These are phyloP conservation scores for Candida oleophila DNA, from an alignment of 805 yeast species.

Conservation along the genomic window DNA sequence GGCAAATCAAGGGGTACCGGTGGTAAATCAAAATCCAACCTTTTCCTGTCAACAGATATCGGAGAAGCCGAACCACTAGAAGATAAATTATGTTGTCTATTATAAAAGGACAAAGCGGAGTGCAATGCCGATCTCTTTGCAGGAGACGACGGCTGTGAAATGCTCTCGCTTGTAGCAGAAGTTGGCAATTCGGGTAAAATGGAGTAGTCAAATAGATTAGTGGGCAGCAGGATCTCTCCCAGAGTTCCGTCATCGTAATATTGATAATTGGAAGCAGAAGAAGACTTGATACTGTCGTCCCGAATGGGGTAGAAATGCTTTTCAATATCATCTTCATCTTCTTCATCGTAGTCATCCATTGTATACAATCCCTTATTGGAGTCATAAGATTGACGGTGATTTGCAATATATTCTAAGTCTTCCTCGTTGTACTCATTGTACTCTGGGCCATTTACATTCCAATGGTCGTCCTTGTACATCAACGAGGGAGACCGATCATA, in stretches of 20 bases:
- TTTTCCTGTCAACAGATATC: slow-evolving; percentile 8
- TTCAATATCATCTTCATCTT: too few species aligned
- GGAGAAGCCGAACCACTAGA: slow-evolving; percentile 14
- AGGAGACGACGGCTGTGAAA: slow-evolving; percentile 12
- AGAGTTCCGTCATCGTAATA: slow-evolving; percentile 6
- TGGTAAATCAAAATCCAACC: slow-evolving; percentile 33
- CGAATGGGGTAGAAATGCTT: neutral
- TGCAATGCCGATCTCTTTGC: slow-evolving; percentile 17
- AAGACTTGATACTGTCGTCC: neutral
- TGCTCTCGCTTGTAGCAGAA: slow-evolving; percentile 3
- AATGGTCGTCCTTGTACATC: slow-evolving; percentile 3
- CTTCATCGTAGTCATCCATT: slow-evolving; percentile 1
- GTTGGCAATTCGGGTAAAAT: slow-evolving; percentile 33
- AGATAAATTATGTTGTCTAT: slow-evolving; percentile 17
- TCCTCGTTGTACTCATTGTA: neutral
- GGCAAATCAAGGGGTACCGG: slow-evolving; percentile 51
- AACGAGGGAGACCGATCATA: slow-evolving; percentile 24
- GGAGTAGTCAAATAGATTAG: slow-evolving; percentile 28
- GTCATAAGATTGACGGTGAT: neutral
- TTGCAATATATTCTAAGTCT: neutral
- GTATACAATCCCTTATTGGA: neutral
- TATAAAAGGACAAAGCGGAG: slow-evolving; percentile 38
- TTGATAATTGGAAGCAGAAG: slow-evolving; percentile 15
- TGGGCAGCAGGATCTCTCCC: neutral
- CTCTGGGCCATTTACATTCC: neutral